A percentile compares a stretch with the other conserved stretches of the same genome.
Evolutionary conservation across 257 asterid genomes (phyloP).

Genomic region (Nicotiana attenuata): DNA sequence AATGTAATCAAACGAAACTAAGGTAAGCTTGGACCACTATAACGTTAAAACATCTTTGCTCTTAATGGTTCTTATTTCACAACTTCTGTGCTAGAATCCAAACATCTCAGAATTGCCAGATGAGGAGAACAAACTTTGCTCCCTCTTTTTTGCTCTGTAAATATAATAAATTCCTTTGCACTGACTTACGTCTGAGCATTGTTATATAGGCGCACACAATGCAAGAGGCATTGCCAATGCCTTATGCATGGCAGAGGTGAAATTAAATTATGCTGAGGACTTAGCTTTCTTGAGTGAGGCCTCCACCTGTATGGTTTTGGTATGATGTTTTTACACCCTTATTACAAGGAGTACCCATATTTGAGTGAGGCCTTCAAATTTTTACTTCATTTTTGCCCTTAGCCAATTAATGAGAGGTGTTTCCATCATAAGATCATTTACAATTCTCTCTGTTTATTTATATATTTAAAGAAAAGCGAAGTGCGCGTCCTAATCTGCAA

Average conservation of each 20-base stretch:
- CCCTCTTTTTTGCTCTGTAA: neutral
- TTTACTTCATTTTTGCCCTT: neutral
- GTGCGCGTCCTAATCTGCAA: neutral
- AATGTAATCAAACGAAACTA: neutral
- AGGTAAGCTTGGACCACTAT: neutral
- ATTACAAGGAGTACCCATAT: neutral
- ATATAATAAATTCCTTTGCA: neutral
- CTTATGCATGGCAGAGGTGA: neutral
- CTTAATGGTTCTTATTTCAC: neutral
- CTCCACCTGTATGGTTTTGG: neutral
- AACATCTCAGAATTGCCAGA: neutral
- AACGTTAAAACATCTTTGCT: neutral
- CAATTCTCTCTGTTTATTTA: neutral
- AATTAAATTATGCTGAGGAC: neutral
- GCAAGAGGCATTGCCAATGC: neutral
- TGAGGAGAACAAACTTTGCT: neutral
- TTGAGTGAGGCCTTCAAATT: neutral
- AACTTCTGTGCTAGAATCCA: neutral
- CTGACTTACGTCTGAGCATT: neutral
- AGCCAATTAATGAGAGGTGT: neutral
- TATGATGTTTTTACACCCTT: neutral
- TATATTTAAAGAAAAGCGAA: neutral
- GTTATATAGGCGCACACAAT: neutral
- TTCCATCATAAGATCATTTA: neutral
- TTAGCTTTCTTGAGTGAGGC: neutral